Base-by-base conservation (phyloP, 371 early-diverging fungal genomes). In the Apophysomyces ossiformis region DNA sequence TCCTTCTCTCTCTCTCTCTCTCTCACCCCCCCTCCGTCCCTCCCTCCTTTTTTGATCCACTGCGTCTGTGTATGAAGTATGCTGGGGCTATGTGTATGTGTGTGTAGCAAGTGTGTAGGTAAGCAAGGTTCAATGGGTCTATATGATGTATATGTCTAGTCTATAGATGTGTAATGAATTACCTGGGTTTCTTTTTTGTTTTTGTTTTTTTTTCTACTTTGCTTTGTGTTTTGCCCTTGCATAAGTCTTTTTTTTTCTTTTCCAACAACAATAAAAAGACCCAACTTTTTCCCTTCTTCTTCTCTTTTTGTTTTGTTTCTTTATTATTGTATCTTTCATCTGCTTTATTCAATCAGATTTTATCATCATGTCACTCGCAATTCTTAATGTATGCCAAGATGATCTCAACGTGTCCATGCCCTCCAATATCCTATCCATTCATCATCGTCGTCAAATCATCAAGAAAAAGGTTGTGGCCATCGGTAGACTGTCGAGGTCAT, bases 381-480 rank as follows among this genome's bases (percentile, higher is more conserved):
- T 72, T 35, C 54, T 72, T 46, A 72, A 65, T 63, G 43, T 70
- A 21, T 38, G 43, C 15, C 70, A 66, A 63, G 68, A 72, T 50
- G 68, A 72, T 32, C 61, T 64, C 36, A 59, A 46, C 57, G 57
- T 60, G 18, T 32, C 58, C 41, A 35, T 56, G 7, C 39, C 59
- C 37, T 16, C 69, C 13, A 61, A 41, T 21, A 54, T 59, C n/a
- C 18, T 66, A 11, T 37, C 44, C 32, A 50, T 62, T 37, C 61
- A 58, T 39, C 77, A 66, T n/a, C 77, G 80, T 39, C 77, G 74
- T 61, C 78, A 73, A 43, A 61, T 80, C 13, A 75, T 80, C 50
- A 75, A 74, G 61, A 72, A 70, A 61, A 80, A 80, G 45, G 78
- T 80, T 35, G 60, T 80, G 37, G 81, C 78, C 43, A 77, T 80